Evolutionary conservation across 2,329 filamentous ascomycete species (phyloP).

Genomic region (Coniochaeta pulveracea): DNA sequence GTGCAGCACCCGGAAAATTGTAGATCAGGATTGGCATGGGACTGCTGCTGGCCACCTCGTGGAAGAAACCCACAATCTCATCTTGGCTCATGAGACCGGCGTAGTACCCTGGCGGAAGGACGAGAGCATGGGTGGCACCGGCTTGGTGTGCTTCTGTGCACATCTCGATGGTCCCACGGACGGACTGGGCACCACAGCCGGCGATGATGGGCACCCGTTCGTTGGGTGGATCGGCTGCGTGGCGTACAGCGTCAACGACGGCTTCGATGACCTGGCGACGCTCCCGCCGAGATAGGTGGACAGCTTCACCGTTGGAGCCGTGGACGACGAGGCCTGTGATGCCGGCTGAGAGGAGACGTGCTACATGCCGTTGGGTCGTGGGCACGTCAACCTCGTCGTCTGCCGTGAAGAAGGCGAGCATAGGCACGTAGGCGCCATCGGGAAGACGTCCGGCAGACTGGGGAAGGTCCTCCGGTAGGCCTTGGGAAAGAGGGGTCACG

Average conservation of each 20-base stretch:
- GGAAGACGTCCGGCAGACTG: slow-evolving; percentile 7
- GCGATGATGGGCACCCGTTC: slow-evolving; percentile 50
- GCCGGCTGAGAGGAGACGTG: slow-evolving; percentile 46
- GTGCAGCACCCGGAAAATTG: slow-evolving; percentile 41
- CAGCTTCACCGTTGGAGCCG: slow-evolving; percentile 57
- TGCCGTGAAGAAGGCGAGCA: slow-evolving; percentile 42
- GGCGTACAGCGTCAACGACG: slow-evolving; percentile 19
- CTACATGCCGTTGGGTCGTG: slow-evolving; percentile 35
- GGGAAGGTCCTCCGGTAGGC: slow-evolving; percentile 1
- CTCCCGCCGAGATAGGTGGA: slow-evolving; percentile 50
- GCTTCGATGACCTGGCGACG: slow-evolving; percentile 42
- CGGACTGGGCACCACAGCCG: slow-evolving; percentile 54
- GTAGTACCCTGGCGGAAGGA: slow-evolving; percentile 60
- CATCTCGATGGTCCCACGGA: slow-evolving; percentile 52
- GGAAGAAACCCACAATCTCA: slow-evolving; percentile 48
- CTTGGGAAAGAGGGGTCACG: neutral
- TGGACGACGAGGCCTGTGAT: slow-evolving; percentile 51
- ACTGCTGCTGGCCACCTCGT: slow-evolving; percentile 36
- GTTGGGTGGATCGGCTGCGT: slow-evolving; percentile 27
- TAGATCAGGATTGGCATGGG: slow-evolving; percentile 42
- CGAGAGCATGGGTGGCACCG: slow-evolving; percentile 56
- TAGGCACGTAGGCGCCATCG: slow-evolving; percentile 39
- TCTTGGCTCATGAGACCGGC: slow-evolving; percentile 42
- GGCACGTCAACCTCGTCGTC: slow-evolving; percentile 40
- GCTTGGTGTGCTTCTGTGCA: slow-evolving; percentile 50